Evolutionary conservation across 2,329 filamentous ascomycete species (phyloP).

Genomic region (Phaeosphaeria sp.): DNA sequence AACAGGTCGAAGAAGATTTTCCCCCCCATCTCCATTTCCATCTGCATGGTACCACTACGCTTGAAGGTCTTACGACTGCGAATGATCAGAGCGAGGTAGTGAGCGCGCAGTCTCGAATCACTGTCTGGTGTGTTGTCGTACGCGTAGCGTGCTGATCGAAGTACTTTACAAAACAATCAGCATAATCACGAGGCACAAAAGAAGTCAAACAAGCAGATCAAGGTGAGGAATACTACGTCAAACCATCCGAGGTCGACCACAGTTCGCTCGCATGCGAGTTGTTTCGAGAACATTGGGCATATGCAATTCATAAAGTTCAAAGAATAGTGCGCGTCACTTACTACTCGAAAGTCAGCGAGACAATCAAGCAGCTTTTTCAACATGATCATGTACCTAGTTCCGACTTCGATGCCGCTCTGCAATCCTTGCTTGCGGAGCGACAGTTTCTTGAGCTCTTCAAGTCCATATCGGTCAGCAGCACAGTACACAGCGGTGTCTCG

Average conservation of each 20-base stretch:
- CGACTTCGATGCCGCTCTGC: constrained; percentile 90
- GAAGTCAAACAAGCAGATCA: not conserved
- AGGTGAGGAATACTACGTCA: not conserved
- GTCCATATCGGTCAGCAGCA: constrained; percentile 84
- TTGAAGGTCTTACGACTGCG: constrained; percentile 97
- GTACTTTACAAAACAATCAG: constrained; percentile 52
- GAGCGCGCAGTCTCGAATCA: constrained; percentile 90
- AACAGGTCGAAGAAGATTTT: constrained; percentile 99
- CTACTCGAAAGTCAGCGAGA: not conserved
- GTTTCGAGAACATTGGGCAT: not conserved
- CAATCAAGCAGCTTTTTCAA: not conserved
- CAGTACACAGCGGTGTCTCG: constrained; percentile 96
- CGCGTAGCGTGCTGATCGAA: constrained; percentile 91
- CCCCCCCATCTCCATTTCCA: constrained; percentile 91
- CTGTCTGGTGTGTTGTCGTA: constrained; percentile 94
- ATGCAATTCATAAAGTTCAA: not conserved
- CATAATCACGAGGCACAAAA: not conserved
- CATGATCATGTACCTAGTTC: constrained; percentile 61
- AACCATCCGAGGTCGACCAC: not conserved
- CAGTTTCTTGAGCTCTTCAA: constrained; percentile 91
- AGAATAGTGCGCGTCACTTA: not conserved
- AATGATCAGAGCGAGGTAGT: constrained; percentile 97
- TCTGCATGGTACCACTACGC: constrained; percentile 97
- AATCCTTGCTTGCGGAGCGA: constrained; percentile 93
- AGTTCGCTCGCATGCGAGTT: not conserved